phyloP scores from a whole-genome alignment of 2,329 filamentous ascomycete species.

The Stagonosporopsis rhizophila region DNA sequence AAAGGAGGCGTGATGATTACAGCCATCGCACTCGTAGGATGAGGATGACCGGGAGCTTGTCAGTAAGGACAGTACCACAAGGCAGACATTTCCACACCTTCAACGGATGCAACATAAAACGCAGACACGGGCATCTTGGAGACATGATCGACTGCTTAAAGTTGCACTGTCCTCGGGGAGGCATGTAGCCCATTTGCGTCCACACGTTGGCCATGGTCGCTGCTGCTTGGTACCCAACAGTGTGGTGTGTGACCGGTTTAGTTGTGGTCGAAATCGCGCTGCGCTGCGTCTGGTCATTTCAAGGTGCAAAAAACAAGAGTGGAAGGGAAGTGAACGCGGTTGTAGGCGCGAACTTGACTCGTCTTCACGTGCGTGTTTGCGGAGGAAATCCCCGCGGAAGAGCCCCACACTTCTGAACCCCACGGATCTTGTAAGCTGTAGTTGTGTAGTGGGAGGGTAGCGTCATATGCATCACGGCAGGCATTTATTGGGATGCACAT shows the following conservation, averaged over 20 bases:
- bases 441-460: not conserved
- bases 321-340: not conserved
- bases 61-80: not conserved
- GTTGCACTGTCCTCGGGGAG: constrained; percentile 60
- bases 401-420: constrained; percentile 6
- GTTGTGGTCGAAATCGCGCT: not conserved
- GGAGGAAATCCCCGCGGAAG: constrained; percentile 1
- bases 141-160: constrained; percentile 57
- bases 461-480: not conserved
- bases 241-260: not conserved
- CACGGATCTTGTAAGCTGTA: not conserved
- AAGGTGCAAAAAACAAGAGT: not conserved
- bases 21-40: constrained; percentile 64
- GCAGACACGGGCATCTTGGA: constrained; percentile 58
- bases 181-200: constrained; percentile 59
- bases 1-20: constrained; percentile 62
- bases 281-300: not conserved
- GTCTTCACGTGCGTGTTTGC: constrained; percentile 28
- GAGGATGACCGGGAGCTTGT: constrained; percentile 50
- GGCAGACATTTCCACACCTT: constrained; percentile 49
- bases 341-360: constrained; percentile 28
- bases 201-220: constrained; percentile 53
- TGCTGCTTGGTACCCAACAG: not conserved
- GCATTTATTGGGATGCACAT: not conserved
- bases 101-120: constrained; percentile 65